These are phyloP conservation scores for Spizellomyces punctatus DNA, from an alignment of 192 early-diverging fungal genomes.

Conservation along the genomic window DNA sequence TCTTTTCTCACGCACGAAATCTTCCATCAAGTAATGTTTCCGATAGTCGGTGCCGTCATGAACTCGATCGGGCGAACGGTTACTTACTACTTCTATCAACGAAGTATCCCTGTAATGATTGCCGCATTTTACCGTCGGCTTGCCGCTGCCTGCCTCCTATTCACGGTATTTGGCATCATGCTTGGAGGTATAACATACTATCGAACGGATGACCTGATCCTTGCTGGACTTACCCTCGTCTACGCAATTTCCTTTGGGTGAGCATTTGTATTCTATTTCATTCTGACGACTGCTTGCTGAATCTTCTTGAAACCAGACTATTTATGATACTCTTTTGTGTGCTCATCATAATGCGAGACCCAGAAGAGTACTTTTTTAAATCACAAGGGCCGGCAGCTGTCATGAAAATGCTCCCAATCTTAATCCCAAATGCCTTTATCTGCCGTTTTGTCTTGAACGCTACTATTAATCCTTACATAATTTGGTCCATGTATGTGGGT, in stretches of 20 bases:
- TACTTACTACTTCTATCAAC: slow-evolving; percentile 50
- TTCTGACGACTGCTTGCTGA: not conserved
- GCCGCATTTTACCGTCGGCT: slow-evolving; percentile 37
- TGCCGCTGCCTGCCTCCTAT: slow-evolving; percentile 33
- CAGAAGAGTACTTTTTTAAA: slow-evolving; percentile 42
- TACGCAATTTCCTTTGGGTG: slow-evolving; percentile 32
- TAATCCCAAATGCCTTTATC: slow-evolving; percentile 34
- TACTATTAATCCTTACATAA: slow-evolving; percentile 8
- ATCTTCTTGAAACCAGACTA: slow-evolving; percentile 23
- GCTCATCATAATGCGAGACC: slow-evolving; percentile 35
- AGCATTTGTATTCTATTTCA: not conserved
- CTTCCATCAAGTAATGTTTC: slow-evolving; percentile 37
- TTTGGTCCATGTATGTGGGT: slow-evolving; percentile 32
- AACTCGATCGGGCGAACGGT: slow-evolving; percentile 45
- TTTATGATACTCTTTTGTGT: slow-evolving; percentile 40
- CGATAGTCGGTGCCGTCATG: slow-evolving; percentile 40
- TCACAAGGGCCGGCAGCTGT: slow-evolving; percentile 37
- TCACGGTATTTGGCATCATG: slow-evolving; percentile 12
- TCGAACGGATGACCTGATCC: not conserved
- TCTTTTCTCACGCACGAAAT: not conserved
- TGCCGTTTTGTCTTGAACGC: slow-evolving; percentile 31
- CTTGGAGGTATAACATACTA: slow-evolving; percentile 25
- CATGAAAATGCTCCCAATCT: slow-evolving; percentile 30
- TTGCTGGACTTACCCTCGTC: slow-evolving; percentile 7
- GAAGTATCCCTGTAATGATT: slow-evolving; percentile 47